Conservation (phyloP, 2,329 filamentous ascomycete genomes). For the Colletotrichum neosansevieriae region DNA sequence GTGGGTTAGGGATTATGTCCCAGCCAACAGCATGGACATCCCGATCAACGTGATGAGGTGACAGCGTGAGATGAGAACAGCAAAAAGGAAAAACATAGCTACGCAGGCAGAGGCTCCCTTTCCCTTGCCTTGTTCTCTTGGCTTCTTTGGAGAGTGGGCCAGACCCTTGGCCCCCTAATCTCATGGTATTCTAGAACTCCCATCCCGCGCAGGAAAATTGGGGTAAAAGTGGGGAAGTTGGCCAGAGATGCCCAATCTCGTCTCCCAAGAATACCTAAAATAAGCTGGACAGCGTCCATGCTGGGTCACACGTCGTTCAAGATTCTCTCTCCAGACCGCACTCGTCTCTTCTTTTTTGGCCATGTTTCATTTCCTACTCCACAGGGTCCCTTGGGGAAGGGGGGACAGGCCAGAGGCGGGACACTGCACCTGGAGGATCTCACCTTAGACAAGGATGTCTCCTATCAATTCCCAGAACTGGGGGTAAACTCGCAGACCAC, state of each 20-base stretch:
- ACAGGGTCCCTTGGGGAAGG: slow-evolving; percentile 15
- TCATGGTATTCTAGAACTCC: slow-evolving; percentile 30
- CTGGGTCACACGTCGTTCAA: slow-evolving; percentile 22
- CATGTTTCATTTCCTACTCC: neutral
- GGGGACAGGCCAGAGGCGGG: slow-evolving; percentile 5
- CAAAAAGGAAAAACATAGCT: slow-evolving; percentile 11
- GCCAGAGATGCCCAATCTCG: slow-evolving; percentile 21
- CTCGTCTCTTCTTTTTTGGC: slow-evolving; percentile 11
- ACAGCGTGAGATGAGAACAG: slow-evolving; percentile 9
- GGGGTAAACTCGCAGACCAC: slow-evolving; percentile 7
- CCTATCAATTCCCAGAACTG: slow-evolving; percentile 15
- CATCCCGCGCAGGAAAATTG: slow-evolving; percentile 28
- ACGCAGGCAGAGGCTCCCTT: neutral
- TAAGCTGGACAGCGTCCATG: slow-evolving; percentile 14
- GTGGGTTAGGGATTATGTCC: slow-evolving; percentile 1
- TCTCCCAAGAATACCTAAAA: slow-evolving; percentile 12
- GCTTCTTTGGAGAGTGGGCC: neutral
- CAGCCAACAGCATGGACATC: slow-evolving; percentile 22
- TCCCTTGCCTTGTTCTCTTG: slow-evolving; percentile 1
- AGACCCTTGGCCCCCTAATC: slow-evolving; percentile 16
- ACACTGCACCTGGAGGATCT: slow-evolving; percentile 1
- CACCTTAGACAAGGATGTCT: slow-evolving; percentile 14
- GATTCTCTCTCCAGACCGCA: slow-evolving; percentile 16
- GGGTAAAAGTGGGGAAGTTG: slow-evolving; percentile 23
- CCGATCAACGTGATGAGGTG: slow-evolving; percentile 25